These are phyloP conservation scores for Senna siamea DNA, from an alignment of 306 rosid genomes.

Conservation along the genomic window DNA sequence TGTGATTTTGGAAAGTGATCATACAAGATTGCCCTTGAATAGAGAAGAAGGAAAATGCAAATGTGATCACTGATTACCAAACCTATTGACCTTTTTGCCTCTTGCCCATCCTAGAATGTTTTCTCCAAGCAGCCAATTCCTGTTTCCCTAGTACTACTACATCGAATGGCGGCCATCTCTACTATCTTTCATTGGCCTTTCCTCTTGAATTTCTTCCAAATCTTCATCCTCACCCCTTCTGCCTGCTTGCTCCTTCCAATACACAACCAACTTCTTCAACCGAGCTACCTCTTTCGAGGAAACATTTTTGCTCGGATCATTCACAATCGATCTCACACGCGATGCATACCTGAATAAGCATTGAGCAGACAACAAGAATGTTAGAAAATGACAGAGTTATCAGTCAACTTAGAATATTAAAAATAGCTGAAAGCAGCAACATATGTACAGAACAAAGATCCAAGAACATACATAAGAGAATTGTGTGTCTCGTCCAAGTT, in stretches of 20 bases:
- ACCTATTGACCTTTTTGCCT: background rate
- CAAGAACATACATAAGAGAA: constrained; percentile 73
- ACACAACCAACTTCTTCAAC: constrained; percentile 70
- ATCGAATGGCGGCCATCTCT: constrained; percentile 70
- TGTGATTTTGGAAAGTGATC: constrained; percentile 22
- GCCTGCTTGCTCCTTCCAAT: constrained; percentile 98
- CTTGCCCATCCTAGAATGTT: background rate
- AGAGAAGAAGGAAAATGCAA: background rate
- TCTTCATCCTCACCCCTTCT: constrained; percentile 81
- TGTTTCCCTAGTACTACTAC: constrained; percentile 38
- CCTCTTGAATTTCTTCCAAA: constrained; percentile 82
- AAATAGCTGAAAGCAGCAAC: background rate
- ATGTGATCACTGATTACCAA: background rate
- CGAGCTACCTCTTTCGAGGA: constrained; percentile 87
- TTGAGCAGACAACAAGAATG: background rate
- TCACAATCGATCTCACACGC: constrained; percentile 86
- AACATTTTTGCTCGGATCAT: constrained; percentile 87
- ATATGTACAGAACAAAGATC: background rate
- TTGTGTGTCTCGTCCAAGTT: constrained; percentile 92
- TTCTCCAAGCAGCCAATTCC: constrained; percentile 1
- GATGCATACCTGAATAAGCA: constrained; percentile 78
- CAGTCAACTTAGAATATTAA: background rate
- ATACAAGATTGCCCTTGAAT: background rate
- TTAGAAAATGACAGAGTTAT: background rate
- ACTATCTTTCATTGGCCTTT: constrained; percentile 60